Evolutionary conservation across 306 rosid species (phyloP).

Genomic region (Betula pendula): DNA sequence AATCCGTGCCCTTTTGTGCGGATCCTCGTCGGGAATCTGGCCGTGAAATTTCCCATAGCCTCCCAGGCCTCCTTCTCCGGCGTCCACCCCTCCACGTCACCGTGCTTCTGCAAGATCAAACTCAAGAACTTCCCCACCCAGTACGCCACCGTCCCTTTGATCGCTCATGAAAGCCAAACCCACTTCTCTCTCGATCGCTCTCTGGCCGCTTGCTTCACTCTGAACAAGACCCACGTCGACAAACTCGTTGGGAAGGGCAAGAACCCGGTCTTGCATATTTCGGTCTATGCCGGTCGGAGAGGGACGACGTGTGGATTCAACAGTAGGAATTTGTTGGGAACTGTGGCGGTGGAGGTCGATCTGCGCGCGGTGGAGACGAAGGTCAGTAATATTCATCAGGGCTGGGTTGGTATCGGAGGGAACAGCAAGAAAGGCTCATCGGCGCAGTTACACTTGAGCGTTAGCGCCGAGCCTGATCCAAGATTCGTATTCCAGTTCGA

Average conservation of each 20-base stretch:
- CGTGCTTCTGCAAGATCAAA: constrained; percentile 71
- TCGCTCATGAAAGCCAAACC: constrained; percentile 36
- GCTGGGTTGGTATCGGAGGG: constrained; percentile 57
- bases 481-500: constrained; percentile 75
- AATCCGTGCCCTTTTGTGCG: constrained; percentile 80
- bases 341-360: constrained; percentile 48
- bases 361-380: constrained; percentile 42
- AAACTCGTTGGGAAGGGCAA: constrained; percentile 37
- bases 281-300: constrained; percentile 56
- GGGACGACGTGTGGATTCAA: constrained; percentile 63
- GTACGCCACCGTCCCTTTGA: constrained; percentile 55
- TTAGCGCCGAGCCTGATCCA: constrained; percentile 68
- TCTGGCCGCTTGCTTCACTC: constrained; percentile 61
- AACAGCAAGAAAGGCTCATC: constrained; percentile 44
- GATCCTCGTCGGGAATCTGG: constrained; percentile 61
- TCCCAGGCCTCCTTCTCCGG: constrained; percentile 63
- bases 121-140: constrained; percentile 59
- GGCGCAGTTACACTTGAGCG: constrained; percentile 66
- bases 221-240: constrained; percentile 60
- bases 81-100: constrained; percentile 74
- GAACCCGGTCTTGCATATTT: constrained; percentile 45
- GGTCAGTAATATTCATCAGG: constrained; percentile 42
- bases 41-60: constrained; percentile 69
- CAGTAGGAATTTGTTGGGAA: constrained; percentile 51
- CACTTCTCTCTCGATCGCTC: constrained; percentile 39